Evolutionary conservation across 768 basidiomycete species (phyloP).

Genomic region (Strobilomyces confusus): DNA sequence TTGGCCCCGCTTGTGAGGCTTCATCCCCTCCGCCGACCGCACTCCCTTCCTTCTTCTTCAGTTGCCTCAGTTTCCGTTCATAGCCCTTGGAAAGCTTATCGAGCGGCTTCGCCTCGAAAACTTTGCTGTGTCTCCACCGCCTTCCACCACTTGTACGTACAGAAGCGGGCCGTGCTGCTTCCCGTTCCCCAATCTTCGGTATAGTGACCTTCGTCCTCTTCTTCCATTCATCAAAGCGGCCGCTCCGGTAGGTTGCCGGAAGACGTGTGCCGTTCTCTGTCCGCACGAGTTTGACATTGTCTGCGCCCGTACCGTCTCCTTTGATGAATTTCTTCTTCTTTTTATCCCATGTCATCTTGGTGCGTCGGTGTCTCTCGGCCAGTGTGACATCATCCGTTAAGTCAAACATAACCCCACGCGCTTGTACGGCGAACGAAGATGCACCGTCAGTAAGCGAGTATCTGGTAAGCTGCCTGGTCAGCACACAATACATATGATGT

Average conservation of each 20-base stretch:
- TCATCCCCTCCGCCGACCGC: conserved; percentile 24
- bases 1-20: conserved; percentile 14
- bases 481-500: not conserved
- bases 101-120: conserved; percentile 63
- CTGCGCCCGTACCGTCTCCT: conserved; percentile 79
- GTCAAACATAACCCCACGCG: conserved; percentile 75
- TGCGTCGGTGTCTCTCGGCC: conserved; percentile 54
- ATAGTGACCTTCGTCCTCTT: conserved; percentile 66
- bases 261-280: conserved; percentile 90
- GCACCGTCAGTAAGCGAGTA: conserved; percentile 89
- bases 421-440: conserved; percentile 81
- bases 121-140: conserved; percentile 72
- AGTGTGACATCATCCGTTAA: conserved; percentile 68
- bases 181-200: conserved; percentile 81
- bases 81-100: conserved; percentile 71
- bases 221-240: conserved; percentile 95
- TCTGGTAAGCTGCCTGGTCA: conserved; percentile 35
- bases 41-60: conserved; percentile 51
- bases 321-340: conserved; percentile 94
- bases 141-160: conserved; percentile 40
- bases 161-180: conserved; percentile 42
- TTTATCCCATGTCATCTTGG: conserved; percentile 82
- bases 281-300: conserved; percentile 90
- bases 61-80: conserved; percentile 65
- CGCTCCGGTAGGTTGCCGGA: conserved; percentile 89